phyloP scores from a whole-genome alignment of 768 basidiomycete species.

The Mycena vulgaris region DNA sequence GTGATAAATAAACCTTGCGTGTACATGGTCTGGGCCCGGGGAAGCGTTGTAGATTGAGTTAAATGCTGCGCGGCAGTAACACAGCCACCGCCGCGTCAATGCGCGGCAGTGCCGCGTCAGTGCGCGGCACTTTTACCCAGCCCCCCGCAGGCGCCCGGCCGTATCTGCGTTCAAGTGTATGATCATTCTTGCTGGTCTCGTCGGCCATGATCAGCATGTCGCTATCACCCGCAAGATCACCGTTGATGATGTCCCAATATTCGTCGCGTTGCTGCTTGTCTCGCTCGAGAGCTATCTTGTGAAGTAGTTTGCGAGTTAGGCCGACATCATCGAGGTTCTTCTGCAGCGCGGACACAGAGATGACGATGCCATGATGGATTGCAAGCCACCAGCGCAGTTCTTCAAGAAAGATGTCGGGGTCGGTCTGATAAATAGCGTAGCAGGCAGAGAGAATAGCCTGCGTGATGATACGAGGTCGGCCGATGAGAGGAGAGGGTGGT shows the following conservation, averaged over 20 bases:
- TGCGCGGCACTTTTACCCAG: no score
- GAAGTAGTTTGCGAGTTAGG: constrained; percentile 34
- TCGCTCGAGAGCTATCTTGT: constrained; percentile 34
- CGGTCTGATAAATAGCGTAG: constrained; percentile 13
- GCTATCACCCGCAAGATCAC: constrained; percentile 22
- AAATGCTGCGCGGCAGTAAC: no score
- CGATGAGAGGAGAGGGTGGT: constrained; percentile 21
- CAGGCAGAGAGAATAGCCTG: constrained; percentile 18
- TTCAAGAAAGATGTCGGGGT: constrained; percentile 22
- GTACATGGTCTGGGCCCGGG: no score
- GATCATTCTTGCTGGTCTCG: constrained; percentile 43
- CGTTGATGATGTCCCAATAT: no score
- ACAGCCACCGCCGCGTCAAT: no score
- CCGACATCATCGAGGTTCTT: constrained; percentile 33
- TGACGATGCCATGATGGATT: constrained; percentile 30
- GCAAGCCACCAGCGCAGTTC: constrained; percentile 33
- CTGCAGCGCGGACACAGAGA: constrained; percentile 34
- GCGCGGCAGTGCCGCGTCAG: no score
- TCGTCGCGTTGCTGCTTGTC: constrained; percentile 33
- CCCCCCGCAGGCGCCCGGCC: constrained; percentile 40
- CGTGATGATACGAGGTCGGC: constrained; percentile 15
- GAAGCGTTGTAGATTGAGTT: no score
- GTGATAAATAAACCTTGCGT: no score
- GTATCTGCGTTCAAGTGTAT: constrained; percentile 36
- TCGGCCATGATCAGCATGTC: constrained; percentile 16